A percentile compares a stretch with the other conserved stretches of the same genome.
phyloP scores from a whole-genome alignment of 2,329 filamentous ascomycete genomes.

The Periconia sp. region DNA sequence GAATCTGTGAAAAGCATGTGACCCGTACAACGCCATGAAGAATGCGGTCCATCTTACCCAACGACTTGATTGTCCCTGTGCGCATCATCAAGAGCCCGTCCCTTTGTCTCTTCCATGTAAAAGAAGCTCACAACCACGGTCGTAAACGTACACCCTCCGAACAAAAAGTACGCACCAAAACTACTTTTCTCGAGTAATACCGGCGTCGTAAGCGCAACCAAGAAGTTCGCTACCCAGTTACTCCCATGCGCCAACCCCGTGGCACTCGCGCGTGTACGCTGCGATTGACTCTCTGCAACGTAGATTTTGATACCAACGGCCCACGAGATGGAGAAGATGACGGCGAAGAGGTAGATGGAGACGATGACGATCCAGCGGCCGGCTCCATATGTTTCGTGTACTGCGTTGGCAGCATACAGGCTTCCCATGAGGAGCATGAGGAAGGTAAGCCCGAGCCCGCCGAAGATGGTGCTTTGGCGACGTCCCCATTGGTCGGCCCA shows the following conservation, averaged over 20 bases:
- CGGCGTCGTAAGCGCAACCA: slow-evolving; percentile 47
- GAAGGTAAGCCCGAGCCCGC: slow-evolving; percentile 52
- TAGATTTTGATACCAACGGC: slow-evolving; percentile 59
- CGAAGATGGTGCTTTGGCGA: slow-evolving; percentile 54
- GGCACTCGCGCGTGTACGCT: slow-evolving; percentile 56
- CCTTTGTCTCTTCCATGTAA: slow-evolving; percentile 56
- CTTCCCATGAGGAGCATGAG: slow-evolving; percentile 57
- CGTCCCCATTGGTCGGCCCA: slow-evolving; percentile 61
- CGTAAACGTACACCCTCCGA: slow-evolving; percentile 25
- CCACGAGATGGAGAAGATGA: slow-evolving; percentile 55
- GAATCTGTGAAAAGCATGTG: no score
- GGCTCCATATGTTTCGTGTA: slow-evolving; percentile 41
- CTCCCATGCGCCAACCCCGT: slow-evolving; percentile 45
- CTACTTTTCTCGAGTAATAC: slow-evolving; percentile 51
- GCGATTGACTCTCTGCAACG: slow-evolving; percentile 60
- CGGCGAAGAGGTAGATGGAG: slow-evolving; percentile 53
- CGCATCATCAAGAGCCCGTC: slow-evolving; percentile 48
- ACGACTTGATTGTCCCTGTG: no score
- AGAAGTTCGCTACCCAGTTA: slow-evolving; percentile 12
- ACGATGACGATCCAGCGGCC: slow-evolving; percentile 56
- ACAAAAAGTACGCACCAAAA: slow-evolving; percentile 37
- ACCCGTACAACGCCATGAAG: no score
- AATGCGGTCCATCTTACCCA: no score
- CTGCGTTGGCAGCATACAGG: slow-evolving; percentile 53
- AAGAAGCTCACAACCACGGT: slow-evolving; percentile 28